These are phyloP conservation scores for Blastobotrys capitulatus DNA, from an alignment of 1,139 yeast species.

Conservation along the genomic window DNA sequence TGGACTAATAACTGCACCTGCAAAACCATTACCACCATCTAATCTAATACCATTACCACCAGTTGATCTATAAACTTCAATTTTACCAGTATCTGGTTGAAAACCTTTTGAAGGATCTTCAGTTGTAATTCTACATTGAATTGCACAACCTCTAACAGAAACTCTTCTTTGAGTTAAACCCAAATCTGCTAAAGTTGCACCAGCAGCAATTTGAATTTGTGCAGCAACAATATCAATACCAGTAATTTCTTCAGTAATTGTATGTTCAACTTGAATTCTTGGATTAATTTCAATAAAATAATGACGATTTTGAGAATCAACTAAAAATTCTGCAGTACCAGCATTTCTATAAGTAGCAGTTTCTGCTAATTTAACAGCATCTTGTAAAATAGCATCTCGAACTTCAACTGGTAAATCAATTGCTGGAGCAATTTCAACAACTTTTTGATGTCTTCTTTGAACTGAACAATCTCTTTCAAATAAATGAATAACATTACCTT, in stretches of 20 bases:
- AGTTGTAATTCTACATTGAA: slow-evolving; percentile 98
- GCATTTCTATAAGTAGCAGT: slow-evolving; percentile 92
- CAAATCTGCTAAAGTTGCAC: slow-evolving; percentile 86
- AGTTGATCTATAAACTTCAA: slow-evolving; percentile 95
- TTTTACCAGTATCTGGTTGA: slow-evolving; percentile 98
- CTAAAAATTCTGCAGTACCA: slow-evolving; percentile 97
- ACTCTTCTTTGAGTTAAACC: slow-evolving; percentile 92
- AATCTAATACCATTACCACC: slow-evolving; percentile 99
- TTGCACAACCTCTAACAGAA: slow-evolving; percentile 95
- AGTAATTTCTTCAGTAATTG: slow-evolving; percentile 97
- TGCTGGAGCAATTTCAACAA: slow-evolving; percentile 99
- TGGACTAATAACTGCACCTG: slow-evolving; percentile 97
- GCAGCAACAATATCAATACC: slow-evolving; percentile 98
- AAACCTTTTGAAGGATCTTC: slow-evolving; percentile 96
- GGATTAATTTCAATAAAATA: slow-evolving; percentile 98
- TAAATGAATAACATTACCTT: slow-evolving; percentile 92
- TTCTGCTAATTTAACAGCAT: slow-evolving; percentile 88
- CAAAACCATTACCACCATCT: slow-evolving; percentile 98
- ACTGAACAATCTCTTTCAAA: slow-evolving; percentile 99
- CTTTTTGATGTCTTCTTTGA: slow-evolving; percentile 98
- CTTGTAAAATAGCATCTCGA: slow-evolving; percentile 86
- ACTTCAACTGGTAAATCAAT: slow-evolving; percentile 75
- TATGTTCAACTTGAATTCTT: slow-evolving; percentile 97
- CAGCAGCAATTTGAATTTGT: slow-evolving; percentile 98
- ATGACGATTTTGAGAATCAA: slow-evolving; percentile 90